A percentile compares a stretch with the other conserved stretches of the same genome.
Evolutionary conservation across 805 yeast species (phyloP).

Genomic region (Limtongozyma cylindracea): DNA sequence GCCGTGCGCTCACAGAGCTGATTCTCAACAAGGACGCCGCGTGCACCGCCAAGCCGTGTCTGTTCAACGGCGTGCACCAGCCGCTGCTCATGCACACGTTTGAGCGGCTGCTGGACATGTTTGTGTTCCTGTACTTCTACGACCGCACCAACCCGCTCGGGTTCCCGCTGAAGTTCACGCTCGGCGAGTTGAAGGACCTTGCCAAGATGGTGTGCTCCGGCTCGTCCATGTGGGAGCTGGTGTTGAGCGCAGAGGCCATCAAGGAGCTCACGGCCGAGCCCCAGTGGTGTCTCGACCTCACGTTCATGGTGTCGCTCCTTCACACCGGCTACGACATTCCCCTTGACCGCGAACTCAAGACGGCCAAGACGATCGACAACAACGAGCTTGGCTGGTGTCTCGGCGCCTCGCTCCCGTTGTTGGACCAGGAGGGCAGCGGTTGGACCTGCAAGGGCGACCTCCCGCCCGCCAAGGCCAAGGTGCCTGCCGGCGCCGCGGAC

Average conservation of each 20-base stretch:
- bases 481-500: no score
- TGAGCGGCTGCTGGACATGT: constrained; percentile 50
- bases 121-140: constrained; percentile 81
- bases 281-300: constrained; percentile 81
- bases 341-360: constrained; percentile 64
- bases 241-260: constrained; percentile 37
- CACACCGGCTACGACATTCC: constrained; percentile 97
- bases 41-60: constrained; percentile 63
- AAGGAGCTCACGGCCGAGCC: constrained; percentile 53
- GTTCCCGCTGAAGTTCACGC: constrained; percentile 74
- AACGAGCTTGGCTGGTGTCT: constrained; percentile 97
- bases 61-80: constrained; percentile 94
- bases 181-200: constrained; percentile 61
- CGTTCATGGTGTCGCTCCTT: constrained; percentile 71
- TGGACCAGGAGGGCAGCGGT: constrained; percentile 50
- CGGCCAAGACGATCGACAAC: constrained; percentile 71
- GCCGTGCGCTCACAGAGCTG: constrained; percentile 64
- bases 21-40: constrained; percentile 62
- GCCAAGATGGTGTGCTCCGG: constrained; percentile 77
- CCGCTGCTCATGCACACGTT: constrained; percentile 72
- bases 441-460: no score
- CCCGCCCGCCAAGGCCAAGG: no score
- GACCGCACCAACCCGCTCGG: constrained; percentile 90
- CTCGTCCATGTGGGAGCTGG: constrained; percentile 48
- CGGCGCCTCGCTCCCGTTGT: constrained; percentile 86